These are phyloP conservation scores for Tardiomyces digboiensis DNA, from an alignment of 1,139 yeast genomes.

Conservation along the genomic window DNA sequence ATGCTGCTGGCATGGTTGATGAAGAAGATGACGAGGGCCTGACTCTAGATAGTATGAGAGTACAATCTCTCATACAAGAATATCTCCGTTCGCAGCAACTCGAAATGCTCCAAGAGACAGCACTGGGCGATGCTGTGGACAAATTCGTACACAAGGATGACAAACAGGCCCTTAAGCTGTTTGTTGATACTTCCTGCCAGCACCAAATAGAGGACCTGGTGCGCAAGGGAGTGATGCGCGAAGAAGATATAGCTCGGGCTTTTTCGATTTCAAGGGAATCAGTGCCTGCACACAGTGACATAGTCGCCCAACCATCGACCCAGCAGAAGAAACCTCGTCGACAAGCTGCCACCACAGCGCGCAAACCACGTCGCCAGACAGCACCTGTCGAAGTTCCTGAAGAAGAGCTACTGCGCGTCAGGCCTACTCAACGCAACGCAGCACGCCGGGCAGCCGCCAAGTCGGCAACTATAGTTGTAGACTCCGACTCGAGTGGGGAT, in stretches of 20 bases:
- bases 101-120: slow-evolving; percentile 64
- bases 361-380: neutral
- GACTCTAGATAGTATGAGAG: slow-evolving; percentile 36
- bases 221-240: slow-evolving; percentile 29
- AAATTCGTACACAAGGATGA: slow-evolving; percentile 78
- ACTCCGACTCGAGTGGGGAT: slow-evolving; percentile 3
- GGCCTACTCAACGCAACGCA: neutral
- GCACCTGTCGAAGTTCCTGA: neutral
- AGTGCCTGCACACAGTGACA: neutral
- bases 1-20: neutral
- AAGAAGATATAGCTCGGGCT: slow-evolving; percentile 20
- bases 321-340: neutral
- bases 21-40: slow-evolving; percentile 14
- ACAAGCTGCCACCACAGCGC: neutral
- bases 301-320: neutral
- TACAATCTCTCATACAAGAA: slow-evolving; percentile 51
- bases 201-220: slow-evolving; percentile 52
- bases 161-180: slow-evolving; percentile 55
- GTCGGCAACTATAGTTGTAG: slow-evolving; percentile 2
- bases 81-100: slow-evolving; percentile 55
- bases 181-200: slow-evolving; percentile 57
- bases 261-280: neutral
- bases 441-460: neutral
- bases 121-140: slow-evolving; percentile 64
- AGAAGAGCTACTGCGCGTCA: neutral